Evolutionary conservation across 495 filamentous ascomycete species (phyloP), one percentile per base, ranked within the genome.

Genomic region (Baudoinia panamericana): DNA sequence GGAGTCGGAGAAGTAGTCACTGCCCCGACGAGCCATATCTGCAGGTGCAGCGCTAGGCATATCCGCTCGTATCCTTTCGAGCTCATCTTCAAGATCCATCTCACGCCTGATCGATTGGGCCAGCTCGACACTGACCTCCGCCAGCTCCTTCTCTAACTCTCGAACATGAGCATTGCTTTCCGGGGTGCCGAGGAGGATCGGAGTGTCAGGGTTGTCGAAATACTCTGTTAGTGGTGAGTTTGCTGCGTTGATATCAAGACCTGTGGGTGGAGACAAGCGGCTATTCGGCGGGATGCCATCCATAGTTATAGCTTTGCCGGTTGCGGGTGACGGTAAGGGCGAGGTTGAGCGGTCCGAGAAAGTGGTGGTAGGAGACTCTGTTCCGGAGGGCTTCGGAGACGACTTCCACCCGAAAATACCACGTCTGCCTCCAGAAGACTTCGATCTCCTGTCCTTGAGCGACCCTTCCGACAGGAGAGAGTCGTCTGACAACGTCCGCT

Each of bases 1-100:
- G 0, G 85, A 92, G 56, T 97, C 90, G 0, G 90, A 97, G 56
- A 87, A 97, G 61, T 97, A 96, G 60, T 97, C 90, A 58, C 90
- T 97, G 3, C 85, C 94, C 37, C 88, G 73, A 56, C 78, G 78
- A 44, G 75, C 78, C 1, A 52, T 39, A 18, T 61, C 61, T 12
- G 52, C 52, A 5, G 36, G 57, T 41, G 30, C 54, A 36, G 51
- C 50, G n/a, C 29, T 35, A 2, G 72, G 69, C n/a, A 62, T 68
- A 34, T 73, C 86, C 24, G 73, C 62, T 59, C 93, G 85, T 51
- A 92, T 60, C 40, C 80, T 70, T 46, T 97, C 90, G 2, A 96
- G 76, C 31, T 95, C 63, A 54, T 97, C 92, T 57, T 97, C 90
- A 33, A 97, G 60, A 51, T 97, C 90, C 78, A 97, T 86, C 66